phyloP scores from a whole-genome alignment of 495 filamentous ascomycete species.

The Daldinia loculata region DNA sequence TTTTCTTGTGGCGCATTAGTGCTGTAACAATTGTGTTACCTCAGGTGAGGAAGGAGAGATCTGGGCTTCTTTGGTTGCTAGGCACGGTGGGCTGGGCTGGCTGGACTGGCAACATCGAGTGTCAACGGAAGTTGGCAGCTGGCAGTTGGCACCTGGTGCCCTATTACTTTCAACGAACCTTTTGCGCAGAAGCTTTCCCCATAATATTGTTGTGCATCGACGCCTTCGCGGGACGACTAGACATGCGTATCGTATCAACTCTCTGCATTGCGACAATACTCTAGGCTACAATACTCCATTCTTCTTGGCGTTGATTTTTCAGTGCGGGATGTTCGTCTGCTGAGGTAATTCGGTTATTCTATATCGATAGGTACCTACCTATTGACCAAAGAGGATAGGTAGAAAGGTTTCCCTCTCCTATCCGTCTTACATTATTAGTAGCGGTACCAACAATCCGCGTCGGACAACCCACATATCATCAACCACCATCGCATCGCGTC shows the following conservation, averaged over 20 bases:
- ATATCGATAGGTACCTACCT: not conserved
- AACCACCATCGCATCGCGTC: constrained; percentile 41
- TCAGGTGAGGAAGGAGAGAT: not conserved
- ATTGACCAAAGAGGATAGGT: constrained; percentile 5
- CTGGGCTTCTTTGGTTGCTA: not conserved
- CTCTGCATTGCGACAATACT: constrained; percentile 6
- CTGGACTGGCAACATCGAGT: not conserved
- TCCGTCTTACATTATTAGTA: constrained; percentile 1
- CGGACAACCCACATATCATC: constrained; percentile 35
- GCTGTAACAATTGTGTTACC: not conserved
- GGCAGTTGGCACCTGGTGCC: constrained; percentile 2
- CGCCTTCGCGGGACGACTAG: constrained; percentile 6
- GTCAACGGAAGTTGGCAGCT: constrained; percentile 12
- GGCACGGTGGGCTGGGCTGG: not conserved
- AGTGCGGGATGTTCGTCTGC: not conserved
- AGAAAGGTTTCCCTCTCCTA: not conserved
- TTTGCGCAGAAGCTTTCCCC: constrained; percentile 31
- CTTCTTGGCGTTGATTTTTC: constrained; percentile 7
- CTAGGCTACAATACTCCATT: constrained; percentile 6
- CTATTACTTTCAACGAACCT: not conserved
- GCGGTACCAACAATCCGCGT: constrained; percentile 31
- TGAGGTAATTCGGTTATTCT: constrained; percentile 3
- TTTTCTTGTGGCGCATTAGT: constrained; percentile 9
- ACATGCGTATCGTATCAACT: not conserved
- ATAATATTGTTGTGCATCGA: constrained; percentile 36